Base-by-base conservation (phyloP, 2,329 filamentous ascomycete species). In the Scytalidium sp. region DNA sequence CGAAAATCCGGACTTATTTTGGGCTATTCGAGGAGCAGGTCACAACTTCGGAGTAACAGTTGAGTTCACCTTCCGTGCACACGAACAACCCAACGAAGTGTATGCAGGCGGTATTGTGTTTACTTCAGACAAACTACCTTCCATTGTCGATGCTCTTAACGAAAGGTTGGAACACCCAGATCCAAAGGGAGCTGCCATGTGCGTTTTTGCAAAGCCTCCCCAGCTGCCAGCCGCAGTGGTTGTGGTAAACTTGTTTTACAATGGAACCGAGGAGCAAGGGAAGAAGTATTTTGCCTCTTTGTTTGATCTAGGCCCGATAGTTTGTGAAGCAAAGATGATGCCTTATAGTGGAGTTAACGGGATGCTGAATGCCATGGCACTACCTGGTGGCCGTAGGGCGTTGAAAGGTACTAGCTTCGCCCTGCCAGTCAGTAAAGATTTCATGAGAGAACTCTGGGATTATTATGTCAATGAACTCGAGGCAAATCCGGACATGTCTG, bases 371-470 rank as follows among this genome's bases (percentile, higher is more conserved):
- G 49, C 56, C 5, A 48, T 50, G 2, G 52, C 57, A 1, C 55
- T 52, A 15, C 65, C 62, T 43, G 72, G 70, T 1, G 68, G 67
- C 6, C 60, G 70, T 27, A 68, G 67, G 51, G 60, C 60, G 13
- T 69, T 70, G 50, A 66, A 65, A 47, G 67, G 67, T 15, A 64
- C 63, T 0, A 64, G 63, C 2, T 67, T 68, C 52, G 64, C 64
- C 21, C 41, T 64, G 3, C 69, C 70, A 1, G 48, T 71, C 1
- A 49, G 56, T 19, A 22, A 56, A 0, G 40, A 20, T 0, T 63
- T 67, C 20, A 62, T 66, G 3, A 44, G 56, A 25, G 41, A 48
- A 4, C 45, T 68, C 15, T 54, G 64, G 19, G 50, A 58, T 1
- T 60, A 67, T 15, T 65, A 65, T 22, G 48, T 53, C 6, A 55